Conservation (phyloP, 2,329 filamentous ascomycete genomes). For the Zarea fungicola region DNA sequence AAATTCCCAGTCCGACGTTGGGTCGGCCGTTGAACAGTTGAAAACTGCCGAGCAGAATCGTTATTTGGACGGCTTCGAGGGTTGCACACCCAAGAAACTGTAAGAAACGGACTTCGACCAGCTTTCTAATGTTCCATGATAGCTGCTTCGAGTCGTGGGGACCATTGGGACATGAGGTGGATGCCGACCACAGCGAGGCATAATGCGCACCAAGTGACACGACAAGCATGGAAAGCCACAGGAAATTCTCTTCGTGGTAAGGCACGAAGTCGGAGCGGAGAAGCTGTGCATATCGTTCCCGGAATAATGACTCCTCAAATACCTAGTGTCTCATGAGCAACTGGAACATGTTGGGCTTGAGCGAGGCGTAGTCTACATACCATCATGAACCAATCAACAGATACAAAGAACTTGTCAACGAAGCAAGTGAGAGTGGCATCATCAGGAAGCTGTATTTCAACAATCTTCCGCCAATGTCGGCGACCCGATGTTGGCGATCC, state of each 20-base stretch:
- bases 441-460: slow-evolving; percentile 7
- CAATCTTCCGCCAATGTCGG: slow-evolving; percentile 9
- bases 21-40: slow-evolving; percentile 10
- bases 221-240: slow-evolving; percentile 9
- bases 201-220: slow-evolving; percentile 11
- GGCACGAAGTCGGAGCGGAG: slow-evolving; percentile 1
- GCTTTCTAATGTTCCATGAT: neutral
- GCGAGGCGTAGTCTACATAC: neutral
- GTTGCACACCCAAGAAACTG: slow-evolving; percentile 9
- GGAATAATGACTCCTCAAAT: slow-evolving; percentile 8
- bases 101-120: slow-evolving; percentile 6
- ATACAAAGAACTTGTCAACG: slow-evolving; percentile 10
- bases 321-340: neutral
- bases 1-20: slow-evolving; percentile 12
- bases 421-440: neutral
- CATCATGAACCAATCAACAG: slow-evolving; percentile 15
- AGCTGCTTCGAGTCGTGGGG: slow-evolving; percentile 1
- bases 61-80: slow-evolving; percentile 11
- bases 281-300: neutral
- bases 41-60: slow-evolving; percentile 9
- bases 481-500: neutral
- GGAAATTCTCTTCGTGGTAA: slow-evolving; percentile 11
- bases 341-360: too few relatives aligned
- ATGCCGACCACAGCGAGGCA: neutral
- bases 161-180: neutral